Percentiles rank a stretch among this genome's conserved stretches.
phyloP scores from a whole-genome alignment of 1,284 basidiomycete species.

The Puccinia coronata region DNA sequence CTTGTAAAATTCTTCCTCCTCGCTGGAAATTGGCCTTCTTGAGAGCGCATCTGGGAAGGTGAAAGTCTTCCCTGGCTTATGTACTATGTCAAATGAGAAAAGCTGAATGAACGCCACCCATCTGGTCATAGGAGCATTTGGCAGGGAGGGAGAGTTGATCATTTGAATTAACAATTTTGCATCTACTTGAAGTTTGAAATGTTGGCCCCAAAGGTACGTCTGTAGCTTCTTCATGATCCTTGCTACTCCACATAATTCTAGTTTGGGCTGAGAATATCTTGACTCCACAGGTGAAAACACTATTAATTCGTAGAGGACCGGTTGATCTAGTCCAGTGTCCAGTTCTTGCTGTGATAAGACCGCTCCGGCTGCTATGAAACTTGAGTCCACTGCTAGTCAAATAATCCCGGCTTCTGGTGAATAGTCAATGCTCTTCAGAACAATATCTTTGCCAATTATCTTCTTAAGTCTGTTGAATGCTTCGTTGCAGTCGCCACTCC shows the following conservation, averaged over 20 bases:
- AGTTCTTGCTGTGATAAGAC: slow-evolving; percentile 7
- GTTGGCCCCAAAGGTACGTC: slow-evolving; percentile 15
- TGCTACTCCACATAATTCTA: slow-evolving; percentile 38
- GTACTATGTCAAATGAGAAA: slow-evolving; percentile 10
- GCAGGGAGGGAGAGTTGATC: not conserved
- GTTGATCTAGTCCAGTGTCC: not conserved
- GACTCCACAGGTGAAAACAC: slow-evolving; percentile 24
- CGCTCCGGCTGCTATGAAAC: not conserved
- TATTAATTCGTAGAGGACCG: slow-evolving; percentile 2
- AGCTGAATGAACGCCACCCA: slow-evolving; percentile 23
- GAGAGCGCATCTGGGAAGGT: not conserved
- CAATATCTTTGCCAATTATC: not conserved
- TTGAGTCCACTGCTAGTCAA: slow-evolving; percentile 2
- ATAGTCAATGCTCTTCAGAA: not conserved
- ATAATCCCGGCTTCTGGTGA: not conserved
- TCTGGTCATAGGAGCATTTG: not conserved
- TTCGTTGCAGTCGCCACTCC: not conserved
- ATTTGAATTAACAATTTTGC: slow-evolving; percentile 32
- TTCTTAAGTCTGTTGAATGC: not conserved
- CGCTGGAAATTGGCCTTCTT: not conserved
- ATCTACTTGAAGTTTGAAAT: slow-evolving; percentile 34
- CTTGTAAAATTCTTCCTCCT: not conserved
- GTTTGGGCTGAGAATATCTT: slow-evolving; percentile 34
- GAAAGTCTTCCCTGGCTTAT: slow-evolving; percentile 8
- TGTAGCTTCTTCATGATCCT: slow-evolving; percentile 23